These are phyloP conservation scores for Phaeosphaeria sp. DNA, from an alignment of 2,329 filamentous ascomycete genomes.

Conservation along the genomic window DNA sequence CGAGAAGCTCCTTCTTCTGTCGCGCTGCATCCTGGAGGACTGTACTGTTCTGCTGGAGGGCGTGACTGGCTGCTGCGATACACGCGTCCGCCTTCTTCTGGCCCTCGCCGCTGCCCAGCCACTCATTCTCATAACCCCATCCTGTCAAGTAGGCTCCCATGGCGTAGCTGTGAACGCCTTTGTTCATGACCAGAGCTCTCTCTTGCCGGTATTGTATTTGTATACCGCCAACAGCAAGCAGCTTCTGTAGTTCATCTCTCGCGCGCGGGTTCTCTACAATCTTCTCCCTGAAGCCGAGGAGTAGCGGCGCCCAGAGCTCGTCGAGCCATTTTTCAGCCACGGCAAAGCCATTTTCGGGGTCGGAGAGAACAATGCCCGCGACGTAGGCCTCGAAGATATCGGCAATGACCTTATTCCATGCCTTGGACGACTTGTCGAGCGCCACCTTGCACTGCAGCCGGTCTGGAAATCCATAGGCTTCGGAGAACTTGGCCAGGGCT, in stretches of 20 bases:
- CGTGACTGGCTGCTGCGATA: constrained; percentile 68
- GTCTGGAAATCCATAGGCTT: constrained; percentile 73
- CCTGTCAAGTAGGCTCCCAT: constrained; percentile 72
- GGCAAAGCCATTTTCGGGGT: constrained; percentile 67
- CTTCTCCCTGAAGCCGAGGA: constrained; percentile 38
- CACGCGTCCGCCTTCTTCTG: constrained; percentile 74
- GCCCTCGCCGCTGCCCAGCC: constrained; percentile 69
- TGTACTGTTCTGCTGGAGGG: constrained; percentile 57
- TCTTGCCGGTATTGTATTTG: constrained; percentile 58
- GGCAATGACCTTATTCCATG: constrained; percentile 72
- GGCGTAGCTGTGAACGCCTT: constrained; percentile 65
- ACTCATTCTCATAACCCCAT: constrained; percentile 69
- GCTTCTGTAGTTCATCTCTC: constrained; percentile 48
- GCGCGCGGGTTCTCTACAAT: constrained; percentile 48
- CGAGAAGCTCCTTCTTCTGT: constrained; percentile 32
- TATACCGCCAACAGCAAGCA: constrained; percentile 41
- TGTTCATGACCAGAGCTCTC: constrained; percentile 58
- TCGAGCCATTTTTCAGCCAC: constrained; percentile 75
- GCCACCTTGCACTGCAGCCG: constrained; percentile 61
- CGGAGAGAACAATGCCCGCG: constrained; percentile 75
- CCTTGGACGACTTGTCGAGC: constrained; percentile 38
- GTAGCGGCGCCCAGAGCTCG: constrained; percentile 68
- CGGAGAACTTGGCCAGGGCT: constrained; percentile 73
- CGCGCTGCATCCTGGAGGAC: constrained; percentile 22
- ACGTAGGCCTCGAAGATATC: constrained; percentile 94